A percentile compares a stretch with the other conserved stretches of the same genome.
These are phyloP conservation scores for Malbranchea zuffiana DNA, from an alignment of 2,329 filamentous ascomycete genomes.

Conservation along the genomic window DNA sequence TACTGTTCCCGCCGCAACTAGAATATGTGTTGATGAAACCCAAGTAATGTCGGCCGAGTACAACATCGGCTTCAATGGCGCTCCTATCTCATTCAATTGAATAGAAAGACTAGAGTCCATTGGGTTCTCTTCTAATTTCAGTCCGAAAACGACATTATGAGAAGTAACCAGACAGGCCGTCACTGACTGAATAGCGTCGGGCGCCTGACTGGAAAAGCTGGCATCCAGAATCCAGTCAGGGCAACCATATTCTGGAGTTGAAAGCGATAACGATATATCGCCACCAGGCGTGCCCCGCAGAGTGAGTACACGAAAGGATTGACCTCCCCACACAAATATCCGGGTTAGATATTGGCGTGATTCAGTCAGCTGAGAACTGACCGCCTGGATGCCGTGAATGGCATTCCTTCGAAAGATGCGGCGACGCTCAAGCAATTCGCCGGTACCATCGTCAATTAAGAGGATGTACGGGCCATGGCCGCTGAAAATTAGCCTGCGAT, in stretches of 20 bases:
- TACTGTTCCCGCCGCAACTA: slow-evolving; percentile 80
- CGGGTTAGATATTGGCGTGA: slow-evolving; percentile 13
- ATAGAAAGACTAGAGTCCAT: slow-evolving; percentile 19
- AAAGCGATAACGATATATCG: slow-evolving; percentile 19
- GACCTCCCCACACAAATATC: slow-evolving; percentile 59
- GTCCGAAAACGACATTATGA: slow-evolving; percentile 65
- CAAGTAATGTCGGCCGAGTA: slow-evolving; percentile 71
- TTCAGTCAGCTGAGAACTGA: slow-evolving; percentile 15
- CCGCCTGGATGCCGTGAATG: slow-evolving; percentile 30
- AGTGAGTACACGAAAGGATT: slow-evolving; percentile 38
- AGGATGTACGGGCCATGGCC: slow-evolving; percentile 30
- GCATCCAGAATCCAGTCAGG: slow-evolving; percentile 72
- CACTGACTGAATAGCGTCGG: slow-evolving; percentile 19
- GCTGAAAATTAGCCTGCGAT: slow-evolving; percentile 25
- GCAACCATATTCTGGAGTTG: slow-evolving; percentile 37
- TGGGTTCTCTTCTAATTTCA: slow-evolving; percentile 25
- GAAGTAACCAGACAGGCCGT: slow-evolving; percentile 62
- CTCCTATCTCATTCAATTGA: slow-evolving; percentile 34
- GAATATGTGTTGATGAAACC: slow-evolving; percentile 46
- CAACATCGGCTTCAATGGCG: slow-evolving; percentile 62
- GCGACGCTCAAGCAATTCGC: slow-evolving; percentile 21
- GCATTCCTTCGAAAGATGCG: slow-evolving; percentile 29
- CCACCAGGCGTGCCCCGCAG: slow-evolving; percentile 15
- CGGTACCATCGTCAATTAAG: slow-evolving; percentile 25
- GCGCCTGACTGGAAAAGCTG: slow-evolving; percentile 30